Evolutionary conservation across 73 alveolate genomes (phyloP), one percentile per base, ranked within the genome.

Genomic region (Paramecium pentaurelia): DNA sequence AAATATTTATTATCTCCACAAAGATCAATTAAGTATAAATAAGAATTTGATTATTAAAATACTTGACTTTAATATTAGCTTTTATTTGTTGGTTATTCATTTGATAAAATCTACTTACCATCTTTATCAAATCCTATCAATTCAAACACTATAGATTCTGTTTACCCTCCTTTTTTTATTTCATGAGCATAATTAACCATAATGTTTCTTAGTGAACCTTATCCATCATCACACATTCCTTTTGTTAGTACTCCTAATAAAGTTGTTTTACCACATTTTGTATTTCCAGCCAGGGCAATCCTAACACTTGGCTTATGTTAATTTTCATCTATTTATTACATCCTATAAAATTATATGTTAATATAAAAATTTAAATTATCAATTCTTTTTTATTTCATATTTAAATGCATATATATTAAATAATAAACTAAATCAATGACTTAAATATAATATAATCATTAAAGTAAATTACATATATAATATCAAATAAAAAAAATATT

Each of bases 1-100:
- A 64, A 64, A 34, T 32, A 64, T 64, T 64, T 64, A n/a, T 28
- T 64, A 64, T 64, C 84, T 64, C 84, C 84, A 10, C 84, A 64
- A 9, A 32, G 7, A 28, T 64, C 84, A 9, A 64, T 27, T 64
- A 64, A 2, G 1, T 64, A 64, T 32, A 27, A 10, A 28, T 9
- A 34, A 11, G 42, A 32, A 11, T 32, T 34, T 7, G 84, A 64
- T 64, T 34, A 10, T 28, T 32, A 32, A 14, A 34, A 64, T 9
- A 64, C 84, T 12, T 64, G 27, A 32, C 51, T 34, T 64, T 64
- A 64, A 64, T 64, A 64, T 64, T 28, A 4, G 0, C 51, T 9
- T 64, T 64, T 64, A 32, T 64, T 64, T 32, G 27, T 34, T 2
- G 47, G 42, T 22, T 2, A 18, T 20, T 64, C 51, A 28, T 28